Conservation (phyloP, 331 rosid species). For the Spiraea crenata region DNA sequence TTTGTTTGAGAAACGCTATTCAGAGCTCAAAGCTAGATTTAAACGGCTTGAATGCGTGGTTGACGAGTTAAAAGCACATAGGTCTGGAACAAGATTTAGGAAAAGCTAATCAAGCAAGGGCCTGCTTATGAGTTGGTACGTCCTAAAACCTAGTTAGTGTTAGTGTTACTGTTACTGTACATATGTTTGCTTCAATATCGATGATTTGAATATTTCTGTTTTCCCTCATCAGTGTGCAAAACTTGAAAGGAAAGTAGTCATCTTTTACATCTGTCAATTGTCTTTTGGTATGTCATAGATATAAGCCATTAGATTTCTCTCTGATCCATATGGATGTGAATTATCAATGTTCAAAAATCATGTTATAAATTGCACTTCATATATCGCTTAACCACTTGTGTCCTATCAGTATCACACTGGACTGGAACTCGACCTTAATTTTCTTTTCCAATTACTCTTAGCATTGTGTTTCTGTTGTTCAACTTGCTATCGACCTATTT, state of each 20-base stretch:
- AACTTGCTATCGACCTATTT: too few species aligned
- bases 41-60: constrained; percentile 24
- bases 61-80: neutral
- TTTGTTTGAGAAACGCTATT: neutral
- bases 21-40: constrained; percentile 26
- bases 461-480: too few species aligned
- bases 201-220: neutral
- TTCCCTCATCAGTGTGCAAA: neutral
- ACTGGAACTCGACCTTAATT: too few species aligned
- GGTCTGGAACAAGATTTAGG: neutral
- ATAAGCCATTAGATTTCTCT: too few species aligned
- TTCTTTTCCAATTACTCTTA: too few species aligned
- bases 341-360: too few species aligned
- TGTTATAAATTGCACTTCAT: too few species aligned
- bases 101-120: neutral
- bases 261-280: too few species aligned
- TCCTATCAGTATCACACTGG: too few species aligned
- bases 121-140: neutral
- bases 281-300: too few species aligned
- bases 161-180: neutral
- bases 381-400: too few species aligned
- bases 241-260: neutral
- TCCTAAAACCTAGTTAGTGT: neutral
- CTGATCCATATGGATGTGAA: too few species aligned
- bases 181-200: neutral